Percentiles rank a stretch among this genome's conserved stretches.
Evolutionary conservation across 202 grass and related monocot genomes (phyloP).

Genomic region (Schoenoplectus triqueter): DNA sequence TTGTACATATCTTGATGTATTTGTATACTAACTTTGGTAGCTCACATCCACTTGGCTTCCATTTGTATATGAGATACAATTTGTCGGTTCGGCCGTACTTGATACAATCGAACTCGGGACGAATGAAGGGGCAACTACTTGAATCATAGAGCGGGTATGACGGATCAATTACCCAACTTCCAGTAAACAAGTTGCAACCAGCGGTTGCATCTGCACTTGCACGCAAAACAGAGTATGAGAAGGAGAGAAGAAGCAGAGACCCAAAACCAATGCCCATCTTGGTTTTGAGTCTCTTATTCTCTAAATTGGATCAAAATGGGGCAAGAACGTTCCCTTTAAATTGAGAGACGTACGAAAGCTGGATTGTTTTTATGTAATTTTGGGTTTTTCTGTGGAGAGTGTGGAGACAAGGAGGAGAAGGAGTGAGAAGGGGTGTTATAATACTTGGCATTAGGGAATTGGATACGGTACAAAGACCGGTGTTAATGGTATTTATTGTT

Average conservation of each 20-base stretch:
- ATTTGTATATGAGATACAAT: conserved; percentile 63
- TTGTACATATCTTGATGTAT: not conserved
- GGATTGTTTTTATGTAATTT: not conserved
- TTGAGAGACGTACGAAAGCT: conserved; percentile 14
- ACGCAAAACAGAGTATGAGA: conserved; percentile 16
- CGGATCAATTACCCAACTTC: conserved; percentile 67
- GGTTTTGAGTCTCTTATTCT: conserved; percentile 27
- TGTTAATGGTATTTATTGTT: conserved; percentile 27
- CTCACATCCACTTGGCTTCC: conserved; percentile 70
- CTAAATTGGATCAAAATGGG: not conserved
- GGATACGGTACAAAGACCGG: conserved; percentile 20
- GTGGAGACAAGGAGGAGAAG: not conserved
- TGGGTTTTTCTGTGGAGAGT: not conserved
- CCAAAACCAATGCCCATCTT: conserved; percentile 35
- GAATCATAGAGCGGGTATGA: conserved; percentile 78
- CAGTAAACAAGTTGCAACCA: conserved; percentile 55
- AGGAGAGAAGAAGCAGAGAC: conserved; percentile 30
- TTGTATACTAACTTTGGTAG: conserved; percentile 52
- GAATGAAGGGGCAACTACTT: conserved; percentile 72
- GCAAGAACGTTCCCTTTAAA: not conserved
- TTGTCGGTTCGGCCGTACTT: conserved; percentile 61
- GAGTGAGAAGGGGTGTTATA: not conserved
- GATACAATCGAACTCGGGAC: conserved; percentile 61
- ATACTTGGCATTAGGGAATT: conserved; percentile 28
- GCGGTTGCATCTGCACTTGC: conserved; percentile 10